These are phyloP conservation scores for Candida oleophila DNA, from an alignment of 805 yeast species.

Conservation along the genomic window DNA sequence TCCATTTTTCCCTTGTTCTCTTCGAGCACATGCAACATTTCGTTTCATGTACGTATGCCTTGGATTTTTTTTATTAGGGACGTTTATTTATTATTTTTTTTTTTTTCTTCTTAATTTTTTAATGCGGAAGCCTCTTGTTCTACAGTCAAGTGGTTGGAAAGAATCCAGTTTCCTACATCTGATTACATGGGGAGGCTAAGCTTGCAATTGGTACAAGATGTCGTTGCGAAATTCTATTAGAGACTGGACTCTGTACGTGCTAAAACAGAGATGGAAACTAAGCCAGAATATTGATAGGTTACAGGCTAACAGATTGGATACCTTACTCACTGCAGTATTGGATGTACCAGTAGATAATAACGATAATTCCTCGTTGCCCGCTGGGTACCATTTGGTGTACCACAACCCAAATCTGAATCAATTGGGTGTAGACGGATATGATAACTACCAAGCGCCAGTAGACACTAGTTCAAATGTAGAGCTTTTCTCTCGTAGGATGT, in stretches of 20 bases:
- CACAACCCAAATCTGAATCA: slow-evolving; percentile 55
- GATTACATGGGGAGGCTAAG: too few relatives aligned
- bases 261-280: background rate
- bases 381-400: slow-evolving; percentile 66
- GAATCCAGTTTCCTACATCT: too few relatives aligned
- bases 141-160: too few relatives aligned
- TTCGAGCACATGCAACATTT: background rate
- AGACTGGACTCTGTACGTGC: background rate
- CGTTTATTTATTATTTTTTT: background rate
- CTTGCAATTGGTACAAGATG: too few relatives aligned
- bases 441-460: slow-evolving; percentile 69
- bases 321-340: background rate
- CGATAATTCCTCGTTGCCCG: slow-evolving; percentile 2
- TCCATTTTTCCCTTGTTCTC: background rate
- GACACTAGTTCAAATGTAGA: slow-evolving; percentile 11
- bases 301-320: background rate
- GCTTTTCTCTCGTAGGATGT: slow-evolving; percentile 62
- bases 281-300: slow-evolving; percentile 1
- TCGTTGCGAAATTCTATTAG: background rate
- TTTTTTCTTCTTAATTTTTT: too few relatives aligned
- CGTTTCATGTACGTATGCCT: background rate
- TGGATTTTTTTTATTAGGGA: too few relatives aligned
- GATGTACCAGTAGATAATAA: background rate
- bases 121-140: too few relatives aligned
- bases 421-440: slow-evolving; percentile 76